These are phyloP conservation scores for Vitis vinifera DNA, from an alignment of 164 flowering plant species.

Conservation along the genomic window DNA sequence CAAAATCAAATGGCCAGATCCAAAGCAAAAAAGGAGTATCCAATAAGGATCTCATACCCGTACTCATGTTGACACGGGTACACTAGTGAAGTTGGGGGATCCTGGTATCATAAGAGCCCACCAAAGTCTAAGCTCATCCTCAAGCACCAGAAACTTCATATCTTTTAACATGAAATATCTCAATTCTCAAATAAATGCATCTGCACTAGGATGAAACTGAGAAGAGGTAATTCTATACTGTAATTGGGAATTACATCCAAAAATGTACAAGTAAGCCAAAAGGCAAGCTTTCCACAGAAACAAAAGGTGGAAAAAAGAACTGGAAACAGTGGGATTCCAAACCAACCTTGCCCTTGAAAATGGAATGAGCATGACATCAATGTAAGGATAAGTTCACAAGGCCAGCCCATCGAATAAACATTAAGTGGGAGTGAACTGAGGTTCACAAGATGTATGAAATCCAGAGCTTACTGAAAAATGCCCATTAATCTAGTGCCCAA, in stretches of 20 bases:
- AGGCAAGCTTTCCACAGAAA: neutral
- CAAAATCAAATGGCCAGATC: no score
- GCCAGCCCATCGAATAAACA: no score
- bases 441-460: neutral
- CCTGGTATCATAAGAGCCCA: neutral
- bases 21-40: no score
- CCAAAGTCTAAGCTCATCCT: neutral
- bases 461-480: no score
- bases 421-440: neutral
- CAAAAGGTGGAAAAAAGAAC: neutral
- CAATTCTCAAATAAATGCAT: neutral
- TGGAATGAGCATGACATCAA: neutral
- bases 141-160: neutral
- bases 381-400: no score
- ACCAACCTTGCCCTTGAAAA: neutral
- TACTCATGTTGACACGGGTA: no score
- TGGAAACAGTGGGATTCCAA: neutral
- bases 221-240: neutral
- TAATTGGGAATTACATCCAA: neutral
- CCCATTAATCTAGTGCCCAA: no score
- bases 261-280: neutral
- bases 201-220: neutral
- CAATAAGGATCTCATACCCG: no score
- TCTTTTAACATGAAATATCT: no score
- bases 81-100: no score